Percentiles rank a stretch among this genome's conserved stretches.
These are phyloP conservation scores for Setaria viridis DNA, from an alignment of 202 grass and related monocot genomes.

Conservation along the genomic window DNA sequence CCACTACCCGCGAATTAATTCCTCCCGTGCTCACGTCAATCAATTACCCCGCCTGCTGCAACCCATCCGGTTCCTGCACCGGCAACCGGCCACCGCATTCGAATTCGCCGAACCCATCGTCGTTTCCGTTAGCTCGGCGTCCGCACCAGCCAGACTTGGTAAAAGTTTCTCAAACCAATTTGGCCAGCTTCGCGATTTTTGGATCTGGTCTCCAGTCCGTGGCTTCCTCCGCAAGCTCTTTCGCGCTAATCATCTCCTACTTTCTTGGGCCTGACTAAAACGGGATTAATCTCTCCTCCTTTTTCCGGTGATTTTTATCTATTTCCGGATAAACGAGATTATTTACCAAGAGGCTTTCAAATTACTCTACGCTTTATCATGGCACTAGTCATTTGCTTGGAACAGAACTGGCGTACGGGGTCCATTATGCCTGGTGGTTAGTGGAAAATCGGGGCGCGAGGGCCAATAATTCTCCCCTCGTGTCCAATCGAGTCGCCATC, in stretches of 20 bases:
- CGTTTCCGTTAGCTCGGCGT: neutral
- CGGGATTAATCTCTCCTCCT: neutral
- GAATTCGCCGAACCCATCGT: neutral
- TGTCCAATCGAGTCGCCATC: slow-evolving; percentile 18
- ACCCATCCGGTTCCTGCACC: neutral
- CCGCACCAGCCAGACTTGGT: neutral
- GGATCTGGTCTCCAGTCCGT: slow-evolving; percentile 57
- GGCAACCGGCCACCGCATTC: slow-evolving; percentile 25
- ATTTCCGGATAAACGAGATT: neutral
- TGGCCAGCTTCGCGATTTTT: slow-evolving; percentile 24
- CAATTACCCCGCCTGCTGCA: neutral
- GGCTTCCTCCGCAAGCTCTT: slow-evolving; percentile 41
- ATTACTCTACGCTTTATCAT: slow-evolving; percentile 5
- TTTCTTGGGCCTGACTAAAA: slow-evolving; percentile 31
- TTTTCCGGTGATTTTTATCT: neutral
- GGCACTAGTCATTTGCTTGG: neutral
- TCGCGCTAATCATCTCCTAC: slow-evolving; percentile 14
- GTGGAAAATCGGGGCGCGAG: slow-evolving; percentile 14
- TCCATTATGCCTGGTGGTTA: slow-evolving; percentile 23
- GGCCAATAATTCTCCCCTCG: slow-evolving; percentile 31
- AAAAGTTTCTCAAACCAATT: slow-evolving; percentile 7
- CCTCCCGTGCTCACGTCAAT: slow-evolving; percentile 8
- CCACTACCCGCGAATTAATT: slow-evolving; percentile 26
- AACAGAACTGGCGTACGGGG: slow-evolving; percentile 8
- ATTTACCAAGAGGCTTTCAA: slow-evolving; percentile 16